Evolutionary conservation across 2,329 filamentous ascomycete genomes (phyloP).

Genomic region (Penicillium decumbens): DNA sequence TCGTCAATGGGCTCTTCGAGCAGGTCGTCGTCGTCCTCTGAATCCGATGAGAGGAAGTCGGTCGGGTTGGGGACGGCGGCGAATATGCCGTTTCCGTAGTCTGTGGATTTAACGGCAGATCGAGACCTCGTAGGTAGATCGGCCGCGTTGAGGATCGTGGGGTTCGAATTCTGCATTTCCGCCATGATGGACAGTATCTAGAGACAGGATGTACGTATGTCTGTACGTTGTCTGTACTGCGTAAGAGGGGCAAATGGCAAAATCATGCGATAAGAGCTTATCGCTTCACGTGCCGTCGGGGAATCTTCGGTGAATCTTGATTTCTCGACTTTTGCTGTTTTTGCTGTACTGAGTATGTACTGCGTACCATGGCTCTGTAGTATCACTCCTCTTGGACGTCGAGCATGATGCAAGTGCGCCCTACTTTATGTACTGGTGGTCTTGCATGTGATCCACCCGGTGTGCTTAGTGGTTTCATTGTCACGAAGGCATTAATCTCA

Average conservation of each 20-base stretch:
- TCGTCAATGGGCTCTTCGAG: conserved; percentile 82
- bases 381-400: too few species aligned
- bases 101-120: conserved; percentile 41
- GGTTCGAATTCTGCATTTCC: conserved; percentile 62
- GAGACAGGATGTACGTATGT: too few species aligned
- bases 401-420: neutral
- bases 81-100: conserved; percentile 44
- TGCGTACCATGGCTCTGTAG: too few species aligned
- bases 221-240: neutral
- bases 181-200: conserved; percentile 22
- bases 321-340: neutral
- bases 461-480: neutral
- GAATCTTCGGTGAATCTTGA: conserved; percentile 7
- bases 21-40: conserved; percentile 56
- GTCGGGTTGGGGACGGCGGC: conserved; percentile 49
- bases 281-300: conserved; percentile 13
- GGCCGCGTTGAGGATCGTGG: conserved; percentile 80
- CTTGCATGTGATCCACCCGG: conserved; percentile 12
- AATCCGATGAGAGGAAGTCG: conserved; percentile 47
- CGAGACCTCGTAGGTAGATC: conserved; percentile 76
- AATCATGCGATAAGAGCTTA: conserved; percentile 5
- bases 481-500: neutral
- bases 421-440: neutral
- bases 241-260: conserved; percentile 1
- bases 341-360: too few species aligned